Evolutionary conservation across 805 yeast genomes (phyloP), one percentile per base, ranked within the genome.

Genomic region (Metschnikowia dekortorum): DNA sequence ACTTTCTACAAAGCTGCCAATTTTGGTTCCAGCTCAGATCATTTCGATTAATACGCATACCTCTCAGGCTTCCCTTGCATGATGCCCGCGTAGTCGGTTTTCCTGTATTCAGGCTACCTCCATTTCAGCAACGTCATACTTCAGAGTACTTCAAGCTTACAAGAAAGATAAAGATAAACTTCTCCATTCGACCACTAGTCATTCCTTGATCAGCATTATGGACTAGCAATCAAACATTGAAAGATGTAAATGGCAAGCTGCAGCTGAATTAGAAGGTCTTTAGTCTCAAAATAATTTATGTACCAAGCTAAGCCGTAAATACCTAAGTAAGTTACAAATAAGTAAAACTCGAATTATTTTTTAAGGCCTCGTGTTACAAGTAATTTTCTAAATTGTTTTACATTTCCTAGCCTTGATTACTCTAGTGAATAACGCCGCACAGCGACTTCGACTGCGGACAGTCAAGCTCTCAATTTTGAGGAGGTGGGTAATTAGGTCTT

Each of bases 401-500:
- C 18, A 16, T 29, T 18, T 30, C 35, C 34, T 11, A 16, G 16
- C 6, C 14, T 31, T 13, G n/a, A 31, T 10, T n/a, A 18, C 36
- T 31, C 28, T 18, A 13, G 16, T 31, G 11, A 31, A 22, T 13
- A 6, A 8, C 11, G 14, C 18, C n/a, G 8, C 30, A 31, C 10
- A n/a, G 30, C 29, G 31, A 28, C 30, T 39, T 35, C 13, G 8
- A 28, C 14, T 39, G 41, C 41, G 8, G 32, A 31, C 13, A 26
- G 38, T 35, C 36, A 5, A 28, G 26, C 13, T 31, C 36, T 44
- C 37, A 44, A 32, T 36, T 36, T 35, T 35, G 46, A 10, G 46
- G 46, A 28, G 46, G 46, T 8, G 46, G 46, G 28, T 44, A 36
- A 36, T 29, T 44, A 9, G 46, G 46, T 35, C 39, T 34, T 29